A percentile compares a stretch with the other conserved stretches of the same genome.
Conservation (phyloP, 2,329 filamentous ascomycete genomes). For the Biscogniauxia marginata region DNA sequence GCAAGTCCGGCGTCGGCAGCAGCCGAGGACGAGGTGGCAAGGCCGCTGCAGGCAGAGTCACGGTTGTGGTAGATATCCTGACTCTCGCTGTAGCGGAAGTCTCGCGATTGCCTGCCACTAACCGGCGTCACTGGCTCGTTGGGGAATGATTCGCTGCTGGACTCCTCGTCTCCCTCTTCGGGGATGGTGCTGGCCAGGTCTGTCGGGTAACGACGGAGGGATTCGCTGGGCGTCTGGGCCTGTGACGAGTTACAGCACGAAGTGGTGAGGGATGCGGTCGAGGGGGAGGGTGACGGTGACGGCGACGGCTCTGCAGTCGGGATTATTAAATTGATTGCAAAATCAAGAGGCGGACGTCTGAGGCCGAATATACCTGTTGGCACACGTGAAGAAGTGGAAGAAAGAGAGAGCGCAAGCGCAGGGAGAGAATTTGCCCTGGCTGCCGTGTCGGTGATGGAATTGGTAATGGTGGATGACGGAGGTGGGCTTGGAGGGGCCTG, state of each 20-base stretch:
- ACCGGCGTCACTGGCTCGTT: conserved; percentile 42
- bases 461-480: background rate
- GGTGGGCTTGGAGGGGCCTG: background rate
- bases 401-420: conserved; percentile 6
- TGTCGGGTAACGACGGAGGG: background rate
- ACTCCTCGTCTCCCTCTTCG: background rate
- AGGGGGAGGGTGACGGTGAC: background rate
- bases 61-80: conserved; percentile 34
- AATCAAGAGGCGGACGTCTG: conserved; percentile 5
- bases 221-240: background rate
- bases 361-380: conserved; percentile 19
- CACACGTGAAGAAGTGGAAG: background rate
- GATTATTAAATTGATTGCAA: conserved; percentile 13
- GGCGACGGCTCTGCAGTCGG: conserved; percentile 10
- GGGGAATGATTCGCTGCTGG: background rate
- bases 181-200: background rate
- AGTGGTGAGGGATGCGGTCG: background rate
- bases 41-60: conserved; percentile 24
- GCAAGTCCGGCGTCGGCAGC: background rate
- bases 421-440: conserved; percentile 8
- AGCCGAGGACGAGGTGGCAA: conserved; percentile 16
- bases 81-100: conserved; percentile 46
- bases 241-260: background rate
- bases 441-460: background rate
- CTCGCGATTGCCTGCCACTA: conserved; percentile 55